Conservation (phyloP, 805 yeast genomes). For the Candida loeiensis region DNA sequence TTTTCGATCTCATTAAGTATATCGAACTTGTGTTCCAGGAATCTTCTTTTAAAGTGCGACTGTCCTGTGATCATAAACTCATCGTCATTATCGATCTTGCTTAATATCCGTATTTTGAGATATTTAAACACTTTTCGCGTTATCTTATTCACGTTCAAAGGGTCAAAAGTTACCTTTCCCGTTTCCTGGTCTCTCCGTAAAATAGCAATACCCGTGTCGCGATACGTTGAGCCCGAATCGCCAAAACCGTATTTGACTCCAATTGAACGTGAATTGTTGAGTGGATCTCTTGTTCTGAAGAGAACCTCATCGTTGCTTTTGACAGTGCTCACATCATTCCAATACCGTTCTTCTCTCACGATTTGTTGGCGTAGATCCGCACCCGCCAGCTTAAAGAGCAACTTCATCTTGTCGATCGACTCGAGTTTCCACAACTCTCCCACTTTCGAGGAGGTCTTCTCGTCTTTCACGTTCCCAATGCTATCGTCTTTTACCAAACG, state of each 20-base stretch:
- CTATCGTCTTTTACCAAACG: slow-evolving; percentile 23
- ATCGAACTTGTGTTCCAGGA: slow-evolving; percentile 15
- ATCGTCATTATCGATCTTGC: slow-evolving; percentile 42
- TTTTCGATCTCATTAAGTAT: slow-evolving; percentile 54
- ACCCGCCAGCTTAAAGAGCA: slow-evolving; percentile 50
- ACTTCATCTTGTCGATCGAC: slow-evolving; percentile 55
- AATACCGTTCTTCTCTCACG: slow-evolving; percentile 59
- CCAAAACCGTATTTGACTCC: slow-evolving; percentile 89
- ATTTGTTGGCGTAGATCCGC: slow-evolving; percentile 51
- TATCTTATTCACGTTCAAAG: slow-evolving; percentile 32
- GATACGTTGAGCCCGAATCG: slow-evolving; percentile 80
- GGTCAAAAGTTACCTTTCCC: slow-evolving; percentile 34
- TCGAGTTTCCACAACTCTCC: slow-evolving; percentile 85
- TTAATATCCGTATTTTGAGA: slow-evolving; percentile 57
- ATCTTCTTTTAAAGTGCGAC: slow-evolving; percentile 32
- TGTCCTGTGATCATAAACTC: slow-evolving; percentile 59
- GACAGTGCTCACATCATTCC: slow-evolving; percentile 53
- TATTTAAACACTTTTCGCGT: slow-evolving; percentile 41
- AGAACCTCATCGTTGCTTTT: slow-evolving; percentile 54
- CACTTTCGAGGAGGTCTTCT: slow-evolving; percentile 33
- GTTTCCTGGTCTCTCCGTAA: slow-evolving; percentile 46
- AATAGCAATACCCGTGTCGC: slow-evolving; percentile 73
- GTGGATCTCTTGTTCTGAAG: slow-evolving; percentile 59
- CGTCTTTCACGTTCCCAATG: slow-evolving; percentile 16
- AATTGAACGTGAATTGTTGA: slow-evolving; percentile 46